Conservation (phyloP, 352 stramenopile species). For the Phytophthora sansomeana region DNA sequence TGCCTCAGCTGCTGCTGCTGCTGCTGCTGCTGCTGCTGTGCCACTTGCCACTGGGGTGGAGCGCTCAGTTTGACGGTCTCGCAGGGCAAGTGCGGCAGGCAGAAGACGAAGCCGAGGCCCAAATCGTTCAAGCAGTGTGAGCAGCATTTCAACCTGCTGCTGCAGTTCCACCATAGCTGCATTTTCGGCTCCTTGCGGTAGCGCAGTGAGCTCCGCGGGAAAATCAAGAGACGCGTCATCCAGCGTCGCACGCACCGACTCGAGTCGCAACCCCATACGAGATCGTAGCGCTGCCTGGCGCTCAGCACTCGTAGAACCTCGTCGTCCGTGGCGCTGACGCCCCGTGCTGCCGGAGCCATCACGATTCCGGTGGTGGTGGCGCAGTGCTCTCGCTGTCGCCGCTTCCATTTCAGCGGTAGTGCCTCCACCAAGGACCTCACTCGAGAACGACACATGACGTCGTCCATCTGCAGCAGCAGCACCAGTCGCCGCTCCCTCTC, state of each 20-base stretch:
- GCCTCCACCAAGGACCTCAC: constrained; percentile 10
- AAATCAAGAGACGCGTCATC: constrained; percentile 49
- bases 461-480: constrained; percentile 11
- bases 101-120: constrained; percentile 55
- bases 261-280: constrained; percentile 44
- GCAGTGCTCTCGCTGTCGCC: constrained; percentile 31
- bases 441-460: constrained; percentile 28
- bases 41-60: background rate
- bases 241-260: constrained; percentile 52
- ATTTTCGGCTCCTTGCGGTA: constrained; percentile 30
- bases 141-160: constrained; percentile 58
- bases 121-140: constrained; percentile 57
- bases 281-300: constrained; percentile 45
- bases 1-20: background rate
- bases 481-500: constrained; percentile 2
- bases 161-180: constrained; percentile 45
- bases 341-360: constrained; percentile 17
- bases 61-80: constrained; percentile 32
- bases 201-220: constrained; percentile 22
- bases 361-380: constrained; percentile 36
- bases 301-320: constrained; percentile 30
- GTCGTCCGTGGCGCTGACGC: constrained; percentile 25
- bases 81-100: constrained; percentile 49
- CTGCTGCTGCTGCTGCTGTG: constrained; percentile 1
- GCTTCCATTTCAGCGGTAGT: constrained; percentile 24